A percentile compares a stretch with the other conserved stretches of the same genome.
Evolutionary conservation across 495 filamentous ascomycete genomes (phyloP).

Genomic region (Glutinoglossum americanum): DNA sequence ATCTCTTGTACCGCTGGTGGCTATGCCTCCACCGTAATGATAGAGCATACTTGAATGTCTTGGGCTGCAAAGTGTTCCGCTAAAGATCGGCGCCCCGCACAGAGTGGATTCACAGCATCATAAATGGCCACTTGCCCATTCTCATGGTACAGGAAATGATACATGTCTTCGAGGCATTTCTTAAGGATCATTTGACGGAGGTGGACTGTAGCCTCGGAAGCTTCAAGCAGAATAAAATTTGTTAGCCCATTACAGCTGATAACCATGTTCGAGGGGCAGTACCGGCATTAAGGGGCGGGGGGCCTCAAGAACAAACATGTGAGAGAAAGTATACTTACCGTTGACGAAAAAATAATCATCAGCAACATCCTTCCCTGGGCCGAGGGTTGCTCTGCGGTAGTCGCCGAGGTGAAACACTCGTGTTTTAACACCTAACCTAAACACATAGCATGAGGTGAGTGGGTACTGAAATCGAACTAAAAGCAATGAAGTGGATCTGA

Average conservation of each 20-base stretch:
- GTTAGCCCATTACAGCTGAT: background rate
- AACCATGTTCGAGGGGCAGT: background rate
- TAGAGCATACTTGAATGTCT: slow-evolving; percentile 54
- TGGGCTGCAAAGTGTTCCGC: slow-evolving; percentile 94
- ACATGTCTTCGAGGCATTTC: slow-evolving; percentile 93
- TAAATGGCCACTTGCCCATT: slow-evolving; percentile 98
- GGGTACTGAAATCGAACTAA: no score
- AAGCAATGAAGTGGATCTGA: background rate
- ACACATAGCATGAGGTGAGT: background rate
- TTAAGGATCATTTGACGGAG: slow-evolving; percentile 91
- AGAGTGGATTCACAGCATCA: slow-evolving; percentile 90
- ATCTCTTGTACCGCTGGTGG: background rate
- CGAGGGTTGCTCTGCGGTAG: slow-evolving; percentile 80
- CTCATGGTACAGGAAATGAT: slow-evolving; percentile 84
- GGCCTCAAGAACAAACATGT: background rate
- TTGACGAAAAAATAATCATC: slow-evolving; percentile 97
- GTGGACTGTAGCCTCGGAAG: slow-evolving; percentile 67
- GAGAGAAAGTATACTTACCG: slow-evolving; percentile 20
- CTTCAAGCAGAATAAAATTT: slow-evolving; percentile 14
- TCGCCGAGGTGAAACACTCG: slow-evolving; percentile 94
- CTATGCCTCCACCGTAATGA: background rate
- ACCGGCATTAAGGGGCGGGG: background rate
- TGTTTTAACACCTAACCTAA: slow-evolving; percentile 90
- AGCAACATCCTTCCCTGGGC: slow-evolving; percentile 66
- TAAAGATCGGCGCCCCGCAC: slow-evolving; percentile 60